Conservation (phyloP, 352 stramenopile species). For the Globisporangium radiosum region DNA sequence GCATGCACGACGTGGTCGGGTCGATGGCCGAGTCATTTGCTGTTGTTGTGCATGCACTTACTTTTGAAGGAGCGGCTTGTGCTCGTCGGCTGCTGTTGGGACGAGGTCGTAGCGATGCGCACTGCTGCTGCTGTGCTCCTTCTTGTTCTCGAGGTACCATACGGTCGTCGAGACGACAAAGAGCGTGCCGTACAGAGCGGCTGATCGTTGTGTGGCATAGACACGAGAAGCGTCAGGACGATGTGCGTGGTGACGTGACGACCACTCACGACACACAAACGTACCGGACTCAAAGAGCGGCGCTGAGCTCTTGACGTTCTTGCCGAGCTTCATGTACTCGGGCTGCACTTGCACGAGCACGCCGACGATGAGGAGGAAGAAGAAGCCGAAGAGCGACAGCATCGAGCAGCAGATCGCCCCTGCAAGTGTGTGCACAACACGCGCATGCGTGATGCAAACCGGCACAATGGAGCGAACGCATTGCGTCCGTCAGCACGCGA, state of each 20-base stretch:
- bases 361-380: conserved; percentile 66
- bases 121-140: conserved; percentile 19
- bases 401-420: conserved; percentile 70
- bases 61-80: conserved; percentile 55
- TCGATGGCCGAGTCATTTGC: neutral
- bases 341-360: conserved; percentile 70
- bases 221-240: neutral
- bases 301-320: conserved; percentile 49
- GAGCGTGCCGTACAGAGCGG: conserved; percentile 58
- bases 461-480: neutral
- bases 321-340: conserved; percentile 81
- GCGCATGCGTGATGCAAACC: neutral
- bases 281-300: conserved; percentile 62
- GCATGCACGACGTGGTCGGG: neutral
- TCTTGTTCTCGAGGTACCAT: conserved; percentile 68
- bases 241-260: neutral
- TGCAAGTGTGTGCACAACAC: conserved; percentile 9
- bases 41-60: conserved; percentile 10
- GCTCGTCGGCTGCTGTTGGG: conserved; percentile 41
- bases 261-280: neutral
- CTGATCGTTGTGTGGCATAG: conserved; percentile 13
- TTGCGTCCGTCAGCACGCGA: too few species aligned
- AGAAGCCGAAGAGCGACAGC: conserved; percentile 62
- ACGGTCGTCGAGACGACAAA: conserved; percentile 64
- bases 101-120: conserved; percentile 37